Base-by-base conservation (phyloP, 331 rosid genomes). In the Telfairia occidentalis region DNA sequence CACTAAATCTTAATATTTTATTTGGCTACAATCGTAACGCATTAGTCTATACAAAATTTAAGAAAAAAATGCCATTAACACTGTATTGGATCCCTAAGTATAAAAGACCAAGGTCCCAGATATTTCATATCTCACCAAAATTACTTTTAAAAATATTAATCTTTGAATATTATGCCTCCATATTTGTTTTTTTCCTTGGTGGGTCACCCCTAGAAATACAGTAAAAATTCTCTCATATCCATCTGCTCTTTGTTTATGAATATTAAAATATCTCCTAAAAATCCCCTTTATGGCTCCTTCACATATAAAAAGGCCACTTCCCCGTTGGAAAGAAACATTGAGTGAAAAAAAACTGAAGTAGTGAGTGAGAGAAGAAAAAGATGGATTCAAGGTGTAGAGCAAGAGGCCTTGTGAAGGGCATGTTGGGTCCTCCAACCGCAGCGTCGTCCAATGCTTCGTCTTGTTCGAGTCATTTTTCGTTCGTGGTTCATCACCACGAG, bases 321-420 rank as follows among this genome's bases (percentile, higher is more conserved):
- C 55, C 54, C 9, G 29, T 48, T 45, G 37, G 16, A 24, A 26
- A 8, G 8, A 10, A 5, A 40, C 18, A 64, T 9, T 60, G 1
- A 57, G 8, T 26, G 13, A 2, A n/a, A 3, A 57, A 5, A 58
- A 58, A 3, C 21, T 8, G 3, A 21, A 55, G 63, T 21, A 24
- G 30, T 43, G 1, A 43, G 1, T n/a, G 30, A 38, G 28, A 12
- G 10, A 3, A n/a, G 40, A 2, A 3, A 42, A 40, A 2, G 3
- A 70, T 70, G 53, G 75, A 70, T 70, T 28, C 75, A 46, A 70
- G 54, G n/a, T 78, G 90, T 5, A 89, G 82, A 83, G 78, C 85
- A 12, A 84, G 80, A 89, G 92, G 90, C 23, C 28, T 85, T 58
- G 73, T 84, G 71, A 93, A 86, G 81, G 92, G 83, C 19, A 89